Evolutionary conservation across 2,329 filamentous ascomycete genomes (phyloP).

Genomic region (Fusarium sp.): DNA sequence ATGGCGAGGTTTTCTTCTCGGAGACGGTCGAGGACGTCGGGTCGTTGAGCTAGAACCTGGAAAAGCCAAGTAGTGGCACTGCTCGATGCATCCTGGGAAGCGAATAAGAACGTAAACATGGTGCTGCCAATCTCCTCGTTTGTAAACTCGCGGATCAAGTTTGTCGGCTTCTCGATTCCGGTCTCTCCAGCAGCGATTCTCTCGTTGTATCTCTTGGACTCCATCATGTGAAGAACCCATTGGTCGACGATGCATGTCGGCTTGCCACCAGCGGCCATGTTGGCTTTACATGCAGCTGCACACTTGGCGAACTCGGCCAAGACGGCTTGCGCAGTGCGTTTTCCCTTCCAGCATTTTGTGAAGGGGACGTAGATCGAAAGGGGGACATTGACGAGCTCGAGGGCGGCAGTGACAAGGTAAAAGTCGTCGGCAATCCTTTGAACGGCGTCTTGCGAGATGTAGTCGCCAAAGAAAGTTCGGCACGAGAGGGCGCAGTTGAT

Average conservation of each 20-base stretch:
- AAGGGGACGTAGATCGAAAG: conserved; percentile 76
- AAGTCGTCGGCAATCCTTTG: conserved; percentile 84
- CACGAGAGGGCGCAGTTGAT: conserved; percentile 83
- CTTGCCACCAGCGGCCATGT: conserved; percentile 76
- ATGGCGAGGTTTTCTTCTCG: conserved; percentile 61
- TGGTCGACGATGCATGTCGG: conserved; percentile 81
- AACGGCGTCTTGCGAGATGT: conserved; percentile 78
- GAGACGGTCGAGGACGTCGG: conserved; percentile 59
- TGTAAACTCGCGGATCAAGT: conserved; percentile 63
- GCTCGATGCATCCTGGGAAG: conserved; percentile 65
- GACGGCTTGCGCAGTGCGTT: conserved; percentile 79
- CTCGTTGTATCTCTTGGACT: conserved; percentile 75
- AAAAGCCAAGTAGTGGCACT: conserved; percentile 66
- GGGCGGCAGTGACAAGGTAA: conserved; percentile 80
- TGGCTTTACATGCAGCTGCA: conserved; percentile 76
- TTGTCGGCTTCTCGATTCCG: conserved; percentile 56
- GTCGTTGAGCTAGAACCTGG: conserved; percentile 63
- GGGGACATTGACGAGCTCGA: conserved; percentile 85
- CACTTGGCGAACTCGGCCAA: conserved; percentile 77
- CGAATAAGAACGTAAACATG: conserved; percentile 66
- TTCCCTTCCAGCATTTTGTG: conserved; percentile 82
- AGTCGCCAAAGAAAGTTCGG: conserved; percentile 83
- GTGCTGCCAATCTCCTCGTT: conserved; percentile 62
- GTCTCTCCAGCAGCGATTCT: conserved; percentile 69
- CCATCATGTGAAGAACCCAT: conserved; percentile 81